Base-by-base conservation (phyloP, 2,329 filamentous ascomycete genomes). In the Colletotrichum euphorbiae region DNA sequence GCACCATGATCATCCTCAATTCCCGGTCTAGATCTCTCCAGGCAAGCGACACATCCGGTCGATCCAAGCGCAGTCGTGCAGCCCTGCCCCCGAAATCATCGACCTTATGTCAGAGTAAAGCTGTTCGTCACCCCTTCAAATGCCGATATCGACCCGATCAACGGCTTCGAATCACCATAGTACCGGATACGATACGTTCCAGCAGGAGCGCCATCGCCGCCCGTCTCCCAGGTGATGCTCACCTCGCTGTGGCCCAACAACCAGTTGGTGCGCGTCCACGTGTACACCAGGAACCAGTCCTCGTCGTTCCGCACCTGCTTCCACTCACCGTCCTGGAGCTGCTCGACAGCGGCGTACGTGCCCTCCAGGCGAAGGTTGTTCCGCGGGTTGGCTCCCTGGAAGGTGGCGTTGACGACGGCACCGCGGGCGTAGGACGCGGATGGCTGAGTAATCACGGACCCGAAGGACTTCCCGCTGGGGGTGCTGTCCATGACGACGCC, bases 321-420 rank as follows among this genome's bases (percentile, higher is more conserved):
- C 95, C 95, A 98, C 0, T 58, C 62, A 3, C 73, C 74, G 13
- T 75, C 81, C 31, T 76, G 74, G 38, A 84, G 76, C 54, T 87
- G 83, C 81, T 98, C 94, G 0, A 98, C 86, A 0, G 91, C 88
- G 0, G 90, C 90, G 77, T 89, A 98, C 0, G 93, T 97, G 3
- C 84, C 85, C 74, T 93, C 94, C 2, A 93, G 87, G 2, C 89
- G 87, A 33, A 98, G 87, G 71, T 97, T 92, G 77, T 98, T 98
- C 33, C 95, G 87, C 15, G 95, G 95, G 74, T 97, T 97, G 1
- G 94, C 94, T 15, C 91, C 95, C 2, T 95, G 87, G 77, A 98
- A 98, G 0, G 84, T 89, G 0, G 86, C 91, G 15, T 81, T 85
- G 55, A 94, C 87, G 4, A 82, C 81, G 36, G 87, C 84, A 3